Evolutionary conservation across 2,329 filamentous ascomycete species (phyloP), one percentile per base, ranked within the genome.

Genomic region (Paracoccidioides lutzii): DNA sequence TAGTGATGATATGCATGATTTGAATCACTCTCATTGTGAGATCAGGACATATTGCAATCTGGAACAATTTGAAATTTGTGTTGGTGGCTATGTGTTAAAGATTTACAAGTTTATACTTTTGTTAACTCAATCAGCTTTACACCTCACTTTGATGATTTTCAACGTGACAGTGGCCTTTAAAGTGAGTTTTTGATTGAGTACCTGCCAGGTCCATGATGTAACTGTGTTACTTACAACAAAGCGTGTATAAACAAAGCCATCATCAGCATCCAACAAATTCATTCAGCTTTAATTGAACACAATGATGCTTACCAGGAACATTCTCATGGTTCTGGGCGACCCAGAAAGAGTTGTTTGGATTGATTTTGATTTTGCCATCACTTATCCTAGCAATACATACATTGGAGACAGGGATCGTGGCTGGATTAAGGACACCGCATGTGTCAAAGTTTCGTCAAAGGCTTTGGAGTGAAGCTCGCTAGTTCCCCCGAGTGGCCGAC

Each of bases 371-470:
- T 33, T 54, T 35, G 40, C 52, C 22, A 52, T 52, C 41, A 35
- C 37, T 33, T 44, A 54, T 33, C 7, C 41, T 35, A 30, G 30
- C 22, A 8, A n/a, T 8, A 35, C 52, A 9, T 9, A 33, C 5
- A 35, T 54, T n/a, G 28, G 40, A 44, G 40, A 45, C 5, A 54
- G 37, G 30, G 48, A 51, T 55, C 9, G 49, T 52, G n/a, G 48
- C 41, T 37, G 61, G 58, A 40, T 60, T 60, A 37, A 63, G 57
- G 50, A 62, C 61, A 33, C 63, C 53, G 32, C 51, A 43, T 15
- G 49, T 10, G 59, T 60, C 14, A 53, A 59, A 42, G 35, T 30
- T 15, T 44, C 12, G 59, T 60, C 14, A 53, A 59, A 42, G 35
- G 30, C 12, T 50, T 52, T 53, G 57, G 57, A 37, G 5, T 32